Evolutionary conservation across 176 grass and related monocot species (phyloP).

Genomic region (Hordeum marinum): DNA sequence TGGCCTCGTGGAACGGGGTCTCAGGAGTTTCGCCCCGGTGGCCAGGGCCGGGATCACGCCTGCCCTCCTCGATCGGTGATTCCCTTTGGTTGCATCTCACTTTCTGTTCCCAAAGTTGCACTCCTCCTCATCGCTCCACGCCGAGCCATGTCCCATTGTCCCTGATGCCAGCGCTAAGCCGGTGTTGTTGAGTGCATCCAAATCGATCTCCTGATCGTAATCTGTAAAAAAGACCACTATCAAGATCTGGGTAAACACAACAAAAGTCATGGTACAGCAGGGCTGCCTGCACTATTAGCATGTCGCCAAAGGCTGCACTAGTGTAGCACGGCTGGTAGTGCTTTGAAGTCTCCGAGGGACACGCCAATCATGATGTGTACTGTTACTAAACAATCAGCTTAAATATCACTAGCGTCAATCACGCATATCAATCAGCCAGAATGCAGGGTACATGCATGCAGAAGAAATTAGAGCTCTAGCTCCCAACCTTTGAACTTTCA

Average conservation of each 20-base stretch:
- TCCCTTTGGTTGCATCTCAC: not conserved
- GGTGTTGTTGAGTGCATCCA: not conserved
- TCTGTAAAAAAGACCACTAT: not conserved
- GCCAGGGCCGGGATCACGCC: not conserved
- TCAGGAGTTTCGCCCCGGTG: not conserved
- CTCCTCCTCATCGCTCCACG: not conserved
- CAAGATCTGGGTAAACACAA: conserved; percentile 7
- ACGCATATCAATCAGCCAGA: conserved; percentile 33
- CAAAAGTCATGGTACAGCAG: not conserved
- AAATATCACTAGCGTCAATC: conserved; percentile 27
- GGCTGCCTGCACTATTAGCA: not conserved
- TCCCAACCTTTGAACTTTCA: conserved; percentile 10
- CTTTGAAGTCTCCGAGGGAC: not conserved
- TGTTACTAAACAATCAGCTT: not conserved
- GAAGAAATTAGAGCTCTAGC: not conserved
- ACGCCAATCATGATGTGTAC: not conserved
- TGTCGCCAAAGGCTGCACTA: not conserved
- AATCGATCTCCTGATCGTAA: not conserved
- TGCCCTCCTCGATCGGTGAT: not conserved
- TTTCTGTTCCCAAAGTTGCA: conserved; percentile 15
- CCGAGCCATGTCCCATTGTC: not conserved
- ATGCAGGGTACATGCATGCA: not conserved
- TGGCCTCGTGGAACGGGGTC: not conserved
- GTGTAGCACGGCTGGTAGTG: not conserved
- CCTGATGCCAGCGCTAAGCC: not conserved